Conservation (phyloP, 208 protist genomes). For the Blechomonas ayalai region DNA sequence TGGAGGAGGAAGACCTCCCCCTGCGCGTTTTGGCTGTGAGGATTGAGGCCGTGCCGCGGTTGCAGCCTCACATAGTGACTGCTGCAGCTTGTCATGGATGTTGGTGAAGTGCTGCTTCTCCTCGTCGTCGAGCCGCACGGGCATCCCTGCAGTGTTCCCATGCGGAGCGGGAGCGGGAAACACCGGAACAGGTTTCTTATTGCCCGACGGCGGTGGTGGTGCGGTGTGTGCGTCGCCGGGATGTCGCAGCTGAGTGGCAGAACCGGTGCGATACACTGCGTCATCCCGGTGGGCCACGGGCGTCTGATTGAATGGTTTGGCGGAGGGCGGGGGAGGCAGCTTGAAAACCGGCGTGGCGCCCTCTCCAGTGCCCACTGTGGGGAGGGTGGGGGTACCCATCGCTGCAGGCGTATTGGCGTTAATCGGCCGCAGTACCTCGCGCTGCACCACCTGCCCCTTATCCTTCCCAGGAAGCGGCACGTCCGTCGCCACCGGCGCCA, state of each 20-base stretch:
- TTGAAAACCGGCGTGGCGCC: background rate
- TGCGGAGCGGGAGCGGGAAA: too few species aligned
- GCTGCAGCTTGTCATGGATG: slow-evolving; percentile 58
- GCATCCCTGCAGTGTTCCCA: too few species aligned
- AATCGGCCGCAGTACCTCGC: slow-evolving; percentile 40
- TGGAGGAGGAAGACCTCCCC: background rate
- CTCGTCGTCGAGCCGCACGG: slow-evolving; percentile 19
- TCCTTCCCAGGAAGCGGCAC: slow-evolving; percentile 4
- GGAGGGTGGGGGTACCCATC: background rate
- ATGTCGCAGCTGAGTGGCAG: slow-evolving; percentile 1
- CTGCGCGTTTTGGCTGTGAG: background rate
- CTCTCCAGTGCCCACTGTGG: background rate
- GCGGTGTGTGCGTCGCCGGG: background rate
- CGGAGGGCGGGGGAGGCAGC: background rate
- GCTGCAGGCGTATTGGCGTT: slow-evolving; percentile 23
- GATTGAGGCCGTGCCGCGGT: slow-evolving; percentile 1
- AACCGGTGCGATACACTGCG: too few species aligned
- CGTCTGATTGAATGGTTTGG: too few species aligned
- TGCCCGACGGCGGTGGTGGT: background rate
- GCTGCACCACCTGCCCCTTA: slow-evolving; percentile 11
- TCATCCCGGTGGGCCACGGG: too few species aligned
- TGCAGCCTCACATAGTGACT: slow-evolving; percentile 24
- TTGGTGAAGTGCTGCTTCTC: slow-evolving; percentile 44
- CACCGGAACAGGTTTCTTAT: background rate
- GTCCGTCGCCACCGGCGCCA: slow-evolving; percentile 2